Evolutionary conservation across 1,284 basidiomycete genomes (phyloP), one percentile per base, ranked within the genome.

Genomic region (Ceratobasidium sp.): DNA sequence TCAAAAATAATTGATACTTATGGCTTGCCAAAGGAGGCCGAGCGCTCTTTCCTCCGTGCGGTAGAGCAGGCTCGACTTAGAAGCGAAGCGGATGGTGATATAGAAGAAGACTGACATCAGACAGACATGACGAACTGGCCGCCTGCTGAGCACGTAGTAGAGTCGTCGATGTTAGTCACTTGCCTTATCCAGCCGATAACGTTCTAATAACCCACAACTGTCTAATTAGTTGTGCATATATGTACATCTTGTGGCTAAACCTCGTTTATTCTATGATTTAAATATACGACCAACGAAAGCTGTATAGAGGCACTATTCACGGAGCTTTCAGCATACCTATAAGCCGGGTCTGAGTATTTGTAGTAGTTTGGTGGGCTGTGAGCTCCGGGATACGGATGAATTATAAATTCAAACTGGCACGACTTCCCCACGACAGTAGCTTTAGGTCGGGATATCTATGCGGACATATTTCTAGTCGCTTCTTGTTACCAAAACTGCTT

Each of bases 1-100:
- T 63, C 68, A 44, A 58, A 63, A 18, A 77, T 80, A 26, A 44
- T 76, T n/a, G 51, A 58, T 13, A 58, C 70, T 53, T 77, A 49
- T 55, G 23, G 28, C n/a, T 44, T 56, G 40, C 63, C 68, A 51
- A 76, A 66, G 77, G 77, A 77, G 67, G 77, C 75, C 75, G 71
- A 67, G 28, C 76, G 67, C 15, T 79, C 75, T 28, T 63, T 82
- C 13, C 51, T 77, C 49, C 80, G 81, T 55, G 81, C 81, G 15
- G 77, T 82, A 46, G 77, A 81, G 42, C 81, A 82, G 64, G 81
- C 80, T 5, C 58, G 63, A 53, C 58, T 78, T 51, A 79, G 72
- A 46, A 68, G 76, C 26, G 39, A 66, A 58, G 12, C 44, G 23
- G 68, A 78, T 18, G 60, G 44, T 10, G 58, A 42, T n/a, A 61